phyloP scores from a whole-genome alignment of 495 filamentous ascomycete genomes.

The Aspergillus bertholletiae region DNA sequence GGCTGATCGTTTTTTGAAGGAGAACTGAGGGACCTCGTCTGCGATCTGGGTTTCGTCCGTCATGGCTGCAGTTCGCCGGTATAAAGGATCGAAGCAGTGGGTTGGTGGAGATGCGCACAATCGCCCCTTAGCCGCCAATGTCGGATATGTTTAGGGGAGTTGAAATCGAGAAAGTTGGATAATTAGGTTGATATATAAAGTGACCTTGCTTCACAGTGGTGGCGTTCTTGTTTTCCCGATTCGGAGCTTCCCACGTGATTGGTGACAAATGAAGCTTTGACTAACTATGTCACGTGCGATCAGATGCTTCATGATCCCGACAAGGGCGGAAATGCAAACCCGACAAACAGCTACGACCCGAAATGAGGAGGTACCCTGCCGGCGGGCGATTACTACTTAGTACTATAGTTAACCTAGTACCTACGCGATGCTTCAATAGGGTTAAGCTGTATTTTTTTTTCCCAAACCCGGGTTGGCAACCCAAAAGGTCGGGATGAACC shows the following conservation, averaged over 20 bases:
- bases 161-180: not conserved
- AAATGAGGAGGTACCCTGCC: not conserved
- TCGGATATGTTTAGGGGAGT: not conserved
- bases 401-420: too few relatives aligned
- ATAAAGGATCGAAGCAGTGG: too few relatives aligned
- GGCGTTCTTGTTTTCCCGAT: not conserved
- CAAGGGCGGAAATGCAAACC: not conserved
- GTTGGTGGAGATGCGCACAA: too few relatives aligned
- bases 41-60: conserved; percentile 17
- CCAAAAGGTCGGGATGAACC: not conserved
- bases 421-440: not conserved
- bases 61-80: not conserved
- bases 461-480: not conserved
- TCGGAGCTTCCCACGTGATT: not conserved
- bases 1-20: conserved; percentile 81
- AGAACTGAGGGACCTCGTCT: conserved; percentile 3
- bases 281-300: not conserved
- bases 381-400: too few relatives aligned
- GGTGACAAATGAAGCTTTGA: not conserved
- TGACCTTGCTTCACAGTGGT: not conserved
- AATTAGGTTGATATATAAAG: not conserved
- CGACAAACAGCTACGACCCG: not conserved
- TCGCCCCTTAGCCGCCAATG: not conserved
- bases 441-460: not conserved
- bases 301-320: not conserved